Evolutionary conservation across 768 basidiomycete genomes (phyloP), one percentile per base, ranked within the genome.

Genomic region (Tricholoma saponaceum): DNA sequence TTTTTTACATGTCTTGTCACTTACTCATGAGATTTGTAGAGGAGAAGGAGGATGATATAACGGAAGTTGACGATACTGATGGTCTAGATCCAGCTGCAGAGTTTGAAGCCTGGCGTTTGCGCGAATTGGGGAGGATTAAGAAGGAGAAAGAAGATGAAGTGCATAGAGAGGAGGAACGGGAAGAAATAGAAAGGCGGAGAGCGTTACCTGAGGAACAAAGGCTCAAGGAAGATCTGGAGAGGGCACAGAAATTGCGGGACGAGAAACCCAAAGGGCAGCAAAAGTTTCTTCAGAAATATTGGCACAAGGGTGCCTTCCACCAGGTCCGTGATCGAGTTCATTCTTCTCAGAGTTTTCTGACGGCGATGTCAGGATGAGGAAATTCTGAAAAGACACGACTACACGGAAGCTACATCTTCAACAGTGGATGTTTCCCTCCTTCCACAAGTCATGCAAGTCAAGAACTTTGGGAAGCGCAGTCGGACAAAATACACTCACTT

Each of bases 251-350:
- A 69, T 74, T 83, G 30, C 80, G 97, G 56, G 87, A 88, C 55
- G 92, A 91, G 54, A 96, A 95, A 72, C 90, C 92, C 1, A 90
- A 97, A 68, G 93, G 92, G 3, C 82, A 91, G 60, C 90, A 94
- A 69, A 91, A 86, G 67, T 98, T 98, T 74, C 72, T 98, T 60
- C 95, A 98, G 70, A 98, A 97, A 73, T 99, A 97, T 70, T 98
- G 94, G 86, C 97, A 99, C 77, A 98, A 96, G 73, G 97, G 97
- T 65, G 97, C 96, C 58, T 99, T 98, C 79, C 94, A 97, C 70
- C 92, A 95, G 83, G 95, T 91, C 58, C 30, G 65, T 66, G 10
- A 41, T 58, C 33, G 26, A 57, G 10, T 13, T 32, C 33, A 20
- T 10, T 5, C 35, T 43, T 25, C 28, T 25, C 28, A 10, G 18